These are phyloP conservation scores for Pisolithus marmoratus DNA, from an alignment of 768 basidiomycete species.

Conservation along the genomic window DNA sequence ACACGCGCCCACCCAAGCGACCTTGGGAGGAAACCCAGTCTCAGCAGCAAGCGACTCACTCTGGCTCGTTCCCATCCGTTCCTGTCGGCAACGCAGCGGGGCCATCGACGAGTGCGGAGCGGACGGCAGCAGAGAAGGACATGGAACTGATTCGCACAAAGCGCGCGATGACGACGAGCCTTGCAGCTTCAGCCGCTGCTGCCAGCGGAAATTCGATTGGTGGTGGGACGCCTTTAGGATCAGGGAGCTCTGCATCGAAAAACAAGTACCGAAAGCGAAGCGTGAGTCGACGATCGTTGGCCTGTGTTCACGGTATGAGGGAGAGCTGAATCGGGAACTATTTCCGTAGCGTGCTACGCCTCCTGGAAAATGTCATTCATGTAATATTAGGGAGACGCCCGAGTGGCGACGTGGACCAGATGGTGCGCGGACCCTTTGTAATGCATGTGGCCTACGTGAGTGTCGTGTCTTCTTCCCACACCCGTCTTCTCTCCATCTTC, in stretches of 20 bases:
- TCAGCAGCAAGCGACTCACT: slow-evolving; percentile 12
- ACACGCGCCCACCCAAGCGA: slow-evolving; percentile 58
- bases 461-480: slow-evolving; percentile 13
- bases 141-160: slow-evolving; percentile 83
- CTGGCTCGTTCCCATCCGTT: slow-evolving; percentile 16
- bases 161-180: slow-evolving; percentile 62
- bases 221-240: slow-evolving; percentile 2
- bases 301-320: background rate
- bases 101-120: slow-evolving; percentile 32
- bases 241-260: slow-evolving; percentile 47
- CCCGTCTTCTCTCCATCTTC: background rate
- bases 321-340: slow-evolving; percentile 12
- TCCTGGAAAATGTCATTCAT: slow-evolving; percentile 83
- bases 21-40: slow-evolving; percentile 65
- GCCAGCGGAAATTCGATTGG: slow-evolving; percentile 20
- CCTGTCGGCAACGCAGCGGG: slow-evolving; percentile 4
- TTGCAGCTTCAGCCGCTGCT: slow-evolving; percentile 42
- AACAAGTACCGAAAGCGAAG: slow-evolving; percentile 83
- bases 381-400: slow-evolving; percentile 83
- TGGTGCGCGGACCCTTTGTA: slow-evolving; percentile 78
- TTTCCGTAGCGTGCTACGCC: slow-evolving; percentile 67
- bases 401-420: slow-evolving; percentile 85
- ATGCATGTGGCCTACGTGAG: slow-evolving; percentile 82
- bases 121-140: slow-evolving; percentile 71
- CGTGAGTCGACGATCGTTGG: slow-evolving; percentile 42